These are phyloP conservation scores for Crassisporium funariophilum DNA, from an alignment of 768 basidiomycete species.

Conservation along the genomic window DNA sequence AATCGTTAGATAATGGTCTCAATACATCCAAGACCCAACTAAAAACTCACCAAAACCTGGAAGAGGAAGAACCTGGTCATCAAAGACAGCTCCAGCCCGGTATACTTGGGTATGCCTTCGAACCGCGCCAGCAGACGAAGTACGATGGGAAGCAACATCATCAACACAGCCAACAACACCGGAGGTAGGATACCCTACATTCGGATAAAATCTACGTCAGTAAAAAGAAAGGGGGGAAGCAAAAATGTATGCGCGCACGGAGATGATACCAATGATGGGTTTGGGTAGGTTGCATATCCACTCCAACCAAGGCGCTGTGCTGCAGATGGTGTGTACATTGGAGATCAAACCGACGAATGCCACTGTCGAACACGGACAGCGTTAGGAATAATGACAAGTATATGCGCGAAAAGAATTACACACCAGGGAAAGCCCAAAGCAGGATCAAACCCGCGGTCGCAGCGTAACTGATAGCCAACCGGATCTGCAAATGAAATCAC, in stretches of 20 bases:
- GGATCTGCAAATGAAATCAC: constrained; percentile 32
- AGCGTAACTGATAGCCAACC: constrained; percentile 68
- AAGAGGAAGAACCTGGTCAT: constrained; percentile 94
- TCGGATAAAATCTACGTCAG: not conserved
- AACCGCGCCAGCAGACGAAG: constrained; percentile 79
- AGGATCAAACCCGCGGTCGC: constrained; percentile 81
- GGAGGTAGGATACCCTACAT: constrained; percentile 83
- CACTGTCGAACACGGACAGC: constrained; percentile 46
- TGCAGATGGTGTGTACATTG: constrained; percentile 74
- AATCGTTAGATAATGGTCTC: not conserved
- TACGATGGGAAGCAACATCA: constrained; percentile 84
- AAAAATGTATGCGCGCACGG: constrained; percentile 34
- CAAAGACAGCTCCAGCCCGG: constrained; percentile 82
- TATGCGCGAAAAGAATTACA: constrained; percentile 23
- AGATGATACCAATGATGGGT: constrained; percentile 76
- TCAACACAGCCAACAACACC: constrained; percentile 83
- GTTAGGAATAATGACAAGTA: not conserved
- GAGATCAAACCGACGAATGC: constrained; percentile 86
- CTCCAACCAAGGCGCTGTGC: constrained; percentile 64
- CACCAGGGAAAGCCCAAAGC: constrained; percentile 85
- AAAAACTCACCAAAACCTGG: constrained; percentile 77
- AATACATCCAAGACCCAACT: not conserved
- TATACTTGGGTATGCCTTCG: constrained; percentile 88
- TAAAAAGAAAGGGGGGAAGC: not conserved
- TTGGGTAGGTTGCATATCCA: constrained; percentile 80